Conservation (phyloP, 2,329 filamentous ascomycete genomes). For the Phyllosticta ampelicida region DNA sequence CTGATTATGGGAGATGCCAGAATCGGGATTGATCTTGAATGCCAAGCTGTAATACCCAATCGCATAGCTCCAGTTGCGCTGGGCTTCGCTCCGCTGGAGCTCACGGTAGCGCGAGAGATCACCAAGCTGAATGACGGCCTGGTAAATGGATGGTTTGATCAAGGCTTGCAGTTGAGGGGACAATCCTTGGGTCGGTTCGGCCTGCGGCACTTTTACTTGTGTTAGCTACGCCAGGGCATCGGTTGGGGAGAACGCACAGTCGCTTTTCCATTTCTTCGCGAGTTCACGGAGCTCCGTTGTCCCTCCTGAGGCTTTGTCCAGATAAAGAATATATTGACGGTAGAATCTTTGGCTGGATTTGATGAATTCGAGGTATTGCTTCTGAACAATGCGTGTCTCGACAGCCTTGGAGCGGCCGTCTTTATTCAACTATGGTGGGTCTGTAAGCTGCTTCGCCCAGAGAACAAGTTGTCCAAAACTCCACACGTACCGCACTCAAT, state of each 20-base stretch:
- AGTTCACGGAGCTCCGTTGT: conserved; percentile 49
- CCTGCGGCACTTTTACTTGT: background rate
- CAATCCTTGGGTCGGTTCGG: conserved; percentile 15
- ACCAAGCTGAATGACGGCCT: conserved; percentile 74
- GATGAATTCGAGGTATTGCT: conserved; percentile 72
- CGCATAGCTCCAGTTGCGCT: conserved; percentile 65
- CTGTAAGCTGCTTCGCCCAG: background rate
- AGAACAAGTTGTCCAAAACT: conserved; percentile 15
- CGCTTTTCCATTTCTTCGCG: conserved; percentile 32
- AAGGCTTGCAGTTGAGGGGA: conserved; percentile 39
- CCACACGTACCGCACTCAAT: conserved; percentile 41
- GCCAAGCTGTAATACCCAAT: conserved; percentile 79
- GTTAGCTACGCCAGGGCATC: background rate
- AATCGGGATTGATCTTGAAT: conserved; percentile 63
- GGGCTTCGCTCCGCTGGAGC: conserved; percentile 51
- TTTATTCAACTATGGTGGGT: conserved; percentile 5
- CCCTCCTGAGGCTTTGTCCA: conserved; percentile 50
- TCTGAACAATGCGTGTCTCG: conserved; percentile 66
- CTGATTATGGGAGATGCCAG: conserved; percentile 80
- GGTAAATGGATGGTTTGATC: conserved; percentile 66
- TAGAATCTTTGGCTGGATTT: conserved; percentile 86
- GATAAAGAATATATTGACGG: conserved; percentile 67
- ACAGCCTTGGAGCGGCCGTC: conserved; percentile 41
- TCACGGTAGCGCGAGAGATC: conserved; percentile 83
- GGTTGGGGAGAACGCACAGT: background rate